A percentile compares a stretch with the other conserved stretches of the same genome.
These are phyloP conservation scores for Plasmodium vivax DNA, from an alignment of 169 alveolate genomes.

Conservation along the genomic window DNA sequence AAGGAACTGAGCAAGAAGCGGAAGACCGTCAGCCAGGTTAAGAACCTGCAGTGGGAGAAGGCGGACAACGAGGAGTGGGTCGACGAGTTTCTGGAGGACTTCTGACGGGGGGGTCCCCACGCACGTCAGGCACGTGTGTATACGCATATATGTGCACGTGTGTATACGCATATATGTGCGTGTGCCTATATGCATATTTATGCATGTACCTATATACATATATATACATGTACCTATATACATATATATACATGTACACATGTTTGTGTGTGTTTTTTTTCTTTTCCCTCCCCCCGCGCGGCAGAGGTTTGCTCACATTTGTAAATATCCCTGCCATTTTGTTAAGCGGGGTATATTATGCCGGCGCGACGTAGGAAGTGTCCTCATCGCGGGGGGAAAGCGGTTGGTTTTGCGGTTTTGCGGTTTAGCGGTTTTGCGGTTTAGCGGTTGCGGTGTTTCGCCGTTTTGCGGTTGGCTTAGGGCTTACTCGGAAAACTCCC, in stretches of 20 bases:
- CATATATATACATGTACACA: neutral
- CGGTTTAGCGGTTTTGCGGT: neutral
- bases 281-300: neutral
- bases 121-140: neutral
- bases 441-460: no score
- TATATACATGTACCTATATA: neutral
- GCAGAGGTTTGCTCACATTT: neutral
- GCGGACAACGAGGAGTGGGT: conserved; percentile 75
- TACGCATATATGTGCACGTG: neutral
- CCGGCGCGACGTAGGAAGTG: neutral
- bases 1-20: conserved; percentile 53
- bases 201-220: no score
- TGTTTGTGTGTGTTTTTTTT: no score
- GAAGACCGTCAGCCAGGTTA: conserved; percentile 41
- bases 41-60: conserved; percentile 48
- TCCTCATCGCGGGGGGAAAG: neutral
- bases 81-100: conserved; percentile 69
- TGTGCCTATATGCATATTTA: neutral
- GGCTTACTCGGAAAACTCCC: neutral
- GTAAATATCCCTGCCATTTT: neutral
- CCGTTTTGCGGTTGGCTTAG: neutral
- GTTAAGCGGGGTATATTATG: neutral
- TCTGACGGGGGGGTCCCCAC: neutral
- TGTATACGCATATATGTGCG: no score
- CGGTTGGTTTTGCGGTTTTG: neutral